These are phyloP conservation scores for Pisolithus orientalis DNA, from an alignment of 768 basidiomycete genomes.

Conservation along the genomic window DNA sequence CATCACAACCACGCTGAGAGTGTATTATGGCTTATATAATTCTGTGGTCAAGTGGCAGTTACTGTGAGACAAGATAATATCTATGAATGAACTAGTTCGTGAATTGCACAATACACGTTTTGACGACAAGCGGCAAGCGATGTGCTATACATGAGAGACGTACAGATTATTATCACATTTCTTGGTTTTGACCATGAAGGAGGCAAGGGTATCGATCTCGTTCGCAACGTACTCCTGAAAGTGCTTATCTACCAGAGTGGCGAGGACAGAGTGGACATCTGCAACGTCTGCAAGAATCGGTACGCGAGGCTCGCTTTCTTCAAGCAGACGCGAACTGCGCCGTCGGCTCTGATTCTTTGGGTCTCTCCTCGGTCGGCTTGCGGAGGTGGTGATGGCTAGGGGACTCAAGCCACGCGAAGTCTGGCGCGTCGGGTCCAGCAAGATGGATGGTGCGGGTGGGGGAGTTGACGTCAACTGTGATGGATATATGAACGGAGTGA, in stretches of 20 bases:
- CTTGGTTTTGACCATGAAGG: constrained; percentile 69
- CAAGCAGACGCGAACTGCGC: constrained; percentile 66
- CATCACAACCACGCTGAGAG: no score
- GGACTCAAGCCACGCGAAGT: constrained; percentile 50
- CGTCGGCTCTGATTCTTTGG: constrained; percentile 53
- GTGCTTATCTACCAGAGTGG: constrained; percentile 65
- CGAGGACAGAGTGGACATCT: constrained; percentile 63
- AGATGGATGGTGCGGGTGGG: constrained; percentile 61
- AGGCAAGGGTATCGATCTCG: constrained; percentile 77
- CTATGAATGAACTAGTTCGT: no score
- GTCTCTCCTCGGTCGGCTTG: constrained; percentile 70
- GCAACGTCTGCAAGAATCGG: constrained; percentile 66
- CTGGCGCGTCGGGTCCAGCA: constrained; percentile 45
- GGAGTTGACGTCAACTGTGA: constrained; percentile 60
- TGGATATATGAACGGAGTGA: constrained; percentile 65
- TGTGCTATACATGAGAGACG: constrained; percentile 1
- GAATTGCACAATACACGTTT: no score
- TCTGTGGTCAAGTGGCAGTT: no score
- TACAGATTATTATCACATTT: constrained; percentile 36
- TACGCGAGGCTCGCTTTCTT: constrained; percentile 52
- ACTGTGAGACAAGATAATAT: no score
- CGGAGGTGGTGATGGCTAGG: constrained; percentile 41
- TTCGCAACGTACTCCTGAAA: constrained; percentile 57
- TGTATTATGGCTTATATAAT: no score
- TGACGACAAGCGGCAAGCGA: neutral